These are phyloP conservation scores for Pythium dissimile DNA, from an alignment of 352 stramenopile genomes.

Conservation along the genomic window DNA sequence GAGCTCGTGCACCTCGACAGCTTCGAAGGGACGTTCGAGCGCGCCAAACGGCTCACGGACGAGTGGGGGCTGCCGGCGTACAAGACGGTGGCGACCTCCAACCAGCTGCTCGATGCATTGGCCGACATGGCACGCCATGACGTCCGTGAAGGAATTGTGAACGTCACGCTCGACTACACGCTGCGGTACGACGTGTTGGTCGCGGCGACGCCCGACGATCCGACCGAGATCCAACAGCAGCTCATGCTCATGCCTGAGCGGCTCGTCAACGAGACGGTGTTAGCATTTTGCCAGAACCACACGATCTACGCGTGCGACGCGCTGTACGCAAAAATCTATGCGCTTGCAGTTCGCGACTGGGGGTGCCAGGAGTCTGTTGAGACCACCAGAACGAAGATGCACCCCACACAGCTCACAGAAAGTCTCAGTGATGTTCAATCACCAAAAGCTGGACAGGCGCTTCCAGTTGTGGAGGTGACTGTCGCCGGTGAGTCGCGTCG, in stretches of 20 bases:
- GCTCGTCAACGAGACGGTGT: constrained; percentile 25
- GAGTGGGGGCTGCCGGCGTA: constrained; percentile 3
- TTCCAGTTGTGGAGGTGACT: neutral
- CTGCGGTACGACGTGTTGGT: constrained; percentile 40
- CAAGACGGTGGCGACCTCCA: constrained; percentile 11
- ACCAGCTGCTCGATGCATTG: constrained; percentile 32
- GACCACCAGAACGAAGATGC: neutral
- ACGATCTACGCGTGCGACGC: constrained; percentile 19
- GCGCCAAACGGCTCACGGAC: neutral
- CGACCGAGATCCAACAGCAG: constrained; percentile 12
- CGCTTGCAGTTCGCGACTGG: constrained; percentile 42
- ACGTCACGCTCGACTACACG: constrained; percentile 53
- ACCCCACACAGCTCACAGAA: neutral
- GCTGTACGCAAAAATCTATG: constrained; percentile 15
- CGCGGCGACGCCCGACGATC: neutral
- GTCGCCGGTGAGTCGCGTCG: neutral
- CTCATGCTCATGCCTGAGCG: constrained; percentile 31
- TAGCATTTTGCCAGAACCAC: constrained; percentile 26
- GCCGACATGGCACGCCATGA: constrained; percentile 43
- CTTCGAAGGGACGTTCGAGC: constrained; percentile 5
- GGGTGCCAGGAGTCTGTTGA: constrained; percentile 35
- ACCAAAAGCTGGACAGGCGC: neutral
- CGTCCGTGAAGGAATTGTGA: constrained; percentile 45
- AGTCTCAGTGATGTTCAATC: neutral
- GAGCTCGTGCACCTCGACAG: constrained; percentile 14